phyloP scores from a whole-genome alignment of 2,329 filamentous ascomycete genomes.

The Aspergillus brasiliensis region DNA sequence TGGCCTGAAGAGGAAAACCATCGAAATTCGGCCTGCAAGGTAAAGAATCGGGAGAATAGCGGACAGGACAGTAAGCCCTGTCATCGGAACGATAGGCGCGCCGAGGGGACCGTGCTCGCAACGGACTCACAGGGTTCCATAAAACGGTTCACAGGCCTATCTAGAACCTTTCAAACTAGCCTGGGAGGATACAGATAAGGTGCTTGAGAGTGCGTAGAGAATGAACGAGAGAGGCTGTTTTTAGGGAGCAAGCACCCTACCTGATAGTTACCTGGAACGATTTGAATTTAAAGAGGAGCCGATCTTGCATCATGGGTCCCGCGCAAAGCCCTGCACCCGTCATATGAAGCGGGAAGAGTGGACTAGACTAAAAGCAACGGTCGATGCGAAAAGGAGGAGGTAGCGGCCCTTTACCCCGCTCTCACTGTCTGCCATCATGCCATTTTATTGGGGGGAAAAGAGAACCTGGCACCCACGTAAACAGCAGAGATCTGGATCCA shows the following conservation, averaged over 20 bases:
- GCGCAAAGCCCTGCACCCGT: conserved; percentile 1
- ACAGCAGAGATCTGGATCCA: background rate
- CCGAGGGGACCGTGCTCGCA: conserved; percentile 2
- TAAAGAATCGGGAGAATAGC: background rate
- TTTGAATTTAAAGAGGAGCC: background rate
- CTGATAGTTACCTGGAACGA: background rate
- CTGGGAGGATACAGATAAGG: conserved; percentile 2
- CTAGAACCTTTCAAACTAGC: background rate
- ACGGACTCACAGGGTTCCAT: background rate
- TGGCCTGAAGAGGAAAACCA: background rate
- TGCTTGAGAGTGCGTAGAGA: background rate
- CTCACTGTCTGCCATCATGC: conserved; percentile 6
- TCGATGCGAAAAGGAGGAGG: background rate
- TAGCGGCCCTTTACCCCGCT: conserved; percentile 12
- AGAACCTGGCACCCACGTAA: conserved; percentile 7
- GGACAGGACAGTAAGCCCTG: background rate
- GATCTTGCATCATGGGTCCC: conserved; percentile 9
- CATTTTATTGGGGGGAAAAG: conserved; percentile 13
- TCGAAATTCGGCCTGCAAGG: background rate
- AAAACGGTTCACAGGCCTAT: conserved; percentile 9
- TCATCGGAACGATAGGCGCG: background rate
- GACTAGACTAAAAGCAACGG: background rate
- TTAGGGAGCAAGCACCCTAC: background rate
- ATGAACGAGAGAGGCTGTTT: background rate
- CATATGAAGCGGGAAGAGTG: background rate